phyloP scores from a whole-genome alignment of 2,329 filamentous ascomycete species.

The Ophiostoma pallidulum region DNA sequence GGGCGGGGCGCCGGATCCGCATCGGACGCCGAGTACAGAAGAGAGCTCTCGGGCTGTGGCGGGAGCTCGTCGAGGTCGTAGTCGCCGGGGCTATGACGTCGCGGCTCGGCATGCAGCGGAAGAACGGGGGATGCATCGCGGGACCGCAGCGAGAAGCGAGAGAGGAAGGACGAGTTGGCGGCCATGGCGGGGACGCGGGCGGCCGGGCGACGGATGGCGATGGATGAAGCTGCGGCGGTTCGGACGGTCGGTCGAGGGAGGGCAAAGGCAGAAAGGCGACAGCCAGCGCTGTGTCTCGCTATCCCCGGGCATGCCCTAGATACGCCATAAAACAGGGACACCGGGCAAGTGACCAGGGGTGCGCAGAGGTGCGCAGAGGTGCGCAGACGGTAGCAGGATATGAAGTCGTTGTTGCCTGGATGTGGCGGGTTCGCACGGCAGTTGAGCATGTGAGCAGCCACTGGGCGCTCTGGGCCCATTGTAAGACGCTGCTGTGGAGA shows the following conservation, averaged over 20 bases:
- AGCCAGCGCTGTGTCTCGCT: not conserved
- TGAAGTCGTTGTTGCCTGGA: slow-evolving; percentile 5
- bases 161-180: slow-evolving; percentile 22
- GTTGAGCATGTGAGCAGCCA: slow-evolving; percentile 8
- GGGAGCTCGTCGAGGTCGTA: slow-evolving; percentile 27
- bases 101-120: slow-evolving; percentile 20
- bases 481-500: no score
- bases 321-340: not conserved
- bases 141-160: slow-evolving; percentile 22
- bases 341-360: no score
- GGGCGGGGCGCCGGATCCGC: slow-evolving; percentile 9
- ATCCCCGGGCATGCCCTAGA: not conserved
- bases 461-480: not conserved
- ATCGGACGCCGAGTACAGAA: slow-evolving; percentile 15
- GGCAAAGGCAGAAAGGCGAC: not conserved
- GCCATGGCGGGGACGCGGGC: not conserved
- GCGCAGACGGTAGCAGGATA: no score
- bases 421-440: slow-evolving; percentile 5
- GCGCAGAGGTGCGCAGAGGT: no score
- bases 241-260: no score
- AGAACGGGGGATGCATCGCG: slow-evolving; percentile 20
- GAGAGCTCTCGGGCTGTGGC: slow-evolving; percentile 21
- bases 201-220: not conserved
- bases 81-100: slow-evolving; percentile 25
- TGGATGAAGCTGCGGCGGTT: not conserved